Evolutionary conservation across 352 stramenopile genomes (phyloP), one percentile per base, ranked within the genome.

Genomic region (Globisporangium solare): DNA sequence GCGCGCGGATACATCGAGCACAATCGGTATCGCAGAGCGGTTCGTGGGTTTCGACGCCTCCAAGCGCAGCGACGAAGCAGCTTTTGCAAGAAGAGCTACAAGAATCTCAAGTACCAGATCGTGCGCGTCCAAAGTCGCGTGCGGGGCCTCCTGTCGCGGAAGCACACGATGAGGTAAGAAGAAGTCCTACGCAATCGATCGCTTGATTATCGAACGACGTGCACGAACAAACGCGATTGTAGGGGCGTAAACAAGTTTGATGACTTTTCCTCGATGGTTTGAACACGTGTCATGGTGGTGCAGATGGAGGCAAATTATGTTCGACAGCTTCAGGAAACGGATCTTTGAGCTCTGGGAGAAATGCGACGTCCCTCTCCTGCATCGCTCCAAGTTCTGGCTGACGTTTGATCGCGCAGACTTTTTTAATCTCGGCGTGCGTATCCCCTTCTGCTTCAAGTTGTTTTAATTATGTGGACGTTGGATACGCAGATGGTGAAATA

Each of bases 381-480:
- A 93, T 63, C 71, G 83, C 17, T 89, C 83, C 48, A 90, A 92
- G 54, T 93, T 93, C 52, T 93, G 83, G 83, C 63, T 91, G 40
- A 86, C 72, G 12, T 93, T 90, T 59, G 83, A 89, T 55, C 63
- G 61, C 15, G 51, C 68, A 2, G 78, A 93, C 53, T 93, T 89
- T 35, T 89, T 93, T 56, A 86, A 80, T 52, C 71, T 93, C 47
- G 81, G 81, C 2, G 80, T 89, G 60, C 10, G 75, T 67, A 57
- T 17, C 21, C 43, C 6, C 12, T 35, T 6, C 22, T 13, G 1
- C 18, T 20, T 35, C 3, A 35, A 35, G 27, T 10, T 35, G n/a
- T n/a, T 35, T 35, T 35, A 35, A 35, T 8, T 6, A 3, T 35
- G 27, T 35, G 27, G 6, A 10, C 27, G 27, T 35, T 35, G 27